Conservation (phyloP, 2,329 filamentous ascomycete genomes). For the Cladophialophora immunda region DNA sequence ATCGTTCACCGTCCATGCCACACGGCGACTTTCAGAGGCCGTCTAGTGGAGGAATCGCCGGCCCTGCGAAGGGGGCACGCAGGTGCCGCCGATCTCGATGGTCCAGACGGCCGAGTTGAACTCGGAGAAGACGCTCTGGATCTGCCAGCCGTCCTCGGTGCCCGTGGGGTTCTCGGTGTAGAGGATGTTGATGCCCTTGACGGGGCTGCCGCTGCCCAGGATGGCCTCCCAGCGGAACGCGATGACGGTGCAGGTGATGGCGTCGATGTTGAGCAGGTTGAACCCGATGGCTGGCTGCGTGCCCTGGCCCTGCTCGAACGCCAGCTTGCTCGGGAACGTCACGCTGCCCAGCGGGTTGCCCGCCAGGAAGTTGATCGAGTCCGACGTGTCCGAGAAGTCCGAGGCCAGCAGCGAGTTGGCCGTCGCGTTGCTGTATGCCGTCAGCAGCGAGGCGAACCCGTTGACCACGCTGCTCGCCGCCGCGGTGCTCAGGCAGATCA, state of each 20-base stretch:
- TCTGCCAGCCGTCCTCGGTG: slow-evolving; percentile 42
- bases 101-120: slow-evolving; percentile 43
- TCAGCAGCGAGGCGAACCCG: slow-evolving; percentile 34
- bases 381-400: slow-evolving; percentile 46
- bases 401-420: slow-evolving; percentile 38
- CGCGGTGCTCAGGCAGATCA: slow-evolving; percentile 27
- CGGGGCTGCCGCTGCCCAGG: slow-evolving; percentile 29
- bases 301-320: slow-evolving; percentile 43
- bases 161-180: slow-evolving; percentile 30
- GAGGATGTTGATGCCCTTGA: slow-evolving; percentile 45
- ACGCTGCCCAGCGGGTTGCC: slow-evolving; percentile 41
- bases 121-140: slow-evolving; percentile 46
- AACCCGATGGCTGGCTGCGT: slow-evolving; percentile 44
- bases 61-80: background rate
- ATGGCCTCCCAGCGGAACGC: slow-evolving; percentile 45
- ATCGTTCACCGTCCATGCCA: too few relatives aligned
- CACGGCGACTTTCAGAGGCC: too few relatives aligned
- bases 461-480: slow-evolving; percentile 31
- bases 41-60: too few relatives aligned
- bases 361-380: slow-evolving; percentile 43
- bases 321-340: slow-evolving; percentile 45
- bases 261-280: slow-evolving; percentile 40
- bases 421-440: slow-evolving; percentile 31
- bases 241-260: slow-evolving; percentile 43
- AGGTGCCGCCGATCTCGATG: slow-evolving; percentile 25